Conservation (phyloP, 345 rosid species). For the Mercurialis annua region DNA sequence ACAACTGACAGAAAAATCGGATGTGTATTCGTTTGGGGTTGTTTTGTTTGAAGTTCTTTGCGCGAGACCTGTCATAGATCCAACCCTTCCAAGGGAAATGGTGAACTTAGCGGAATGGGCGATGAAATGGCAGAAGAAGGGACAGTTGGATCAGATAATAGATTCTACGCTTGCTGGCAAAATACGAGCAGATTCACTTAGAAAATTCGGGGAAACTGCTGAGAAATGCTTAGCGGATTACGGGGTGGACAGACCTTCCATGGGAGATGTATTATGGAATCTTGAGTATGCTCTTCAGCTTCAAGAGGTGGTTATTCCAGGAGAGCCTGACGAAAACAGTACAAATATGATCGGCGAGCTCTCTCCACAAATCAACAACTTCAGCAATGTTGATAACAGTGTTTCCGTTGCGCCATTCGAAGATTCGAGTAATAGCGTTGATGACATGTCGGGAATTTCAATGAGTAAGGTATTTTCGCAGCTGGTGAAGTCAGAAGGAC, state of each 20-base stretch:
- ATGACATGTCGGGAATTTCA: constrained; percentile 57
- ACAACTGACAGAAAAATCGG: constrained; percentile 86
- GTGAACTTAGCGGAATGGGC: constrained; percentile 96
- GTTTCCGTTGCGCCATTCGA: constrained; percentile 37
- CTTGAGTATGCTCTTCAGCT: constrained; percentile 85
- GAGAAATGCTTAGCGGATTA: constrained; percentile 86
- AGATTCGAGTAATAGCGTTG: constrained; percentile 30
- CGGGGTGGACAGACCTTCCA: constrained; percentile 79
- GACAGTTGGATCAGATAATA: constrained; percentile 74
- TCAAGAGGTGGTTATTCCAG: constrained; percentile 54
- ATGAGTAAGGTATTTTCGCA: constrained; percentile 86
- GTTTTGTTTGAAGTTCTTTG: constrained; percentile 91
- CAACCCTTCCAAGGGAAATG: constrained; percentile 80
- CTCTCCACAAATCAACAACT: constrained; percentile 49
- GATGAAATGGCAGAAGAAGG: constrained; percentile 84
- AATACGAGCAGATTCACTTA: constrained; percentile 62
- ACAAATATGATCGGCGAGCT: constrained; percentile 68
- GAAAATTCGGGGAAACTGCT: constrained; percentile 80
- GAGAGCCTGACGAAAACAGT: constrained; percentile 67
- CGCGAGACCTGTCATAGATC: constrained; percentile 89
- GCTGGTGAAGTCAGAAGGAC: constrained; percentile 75
- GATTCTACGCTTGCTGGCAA: constrained; percentile 59
- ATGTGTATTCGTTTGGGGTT: constrained; percentile 89
- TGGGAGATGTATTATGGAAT: constrained; percentile 94
- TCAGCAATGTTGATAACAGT: constrained; percentile 39